Conservation (phyloP, 108 stramenopile genomes). For the Cyclotella cryptica region DNA sequence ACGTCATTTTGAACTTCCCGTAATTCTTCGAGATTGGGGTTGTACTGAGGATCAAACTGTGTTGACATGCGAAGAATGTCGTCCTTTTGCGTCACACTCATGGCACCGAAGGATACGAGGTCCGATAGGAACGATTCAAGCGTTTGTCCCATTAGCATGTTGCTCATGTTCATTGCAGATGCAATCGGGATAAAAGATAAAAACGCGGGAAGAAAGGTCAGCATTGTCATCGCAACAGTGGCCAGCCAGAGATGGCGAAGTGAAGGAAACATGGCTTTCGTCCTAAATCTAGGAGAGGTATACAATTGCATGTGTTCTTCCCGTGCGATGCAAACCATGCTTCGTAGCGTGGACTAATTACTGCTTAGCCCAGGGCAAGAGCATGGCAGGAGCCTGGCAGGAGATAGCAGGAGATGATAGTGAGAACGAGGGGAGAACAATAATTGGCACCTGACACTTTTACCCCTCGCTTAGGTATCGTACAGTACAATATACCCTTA, state of each 20-base stretch:
- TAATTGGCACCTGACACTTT: too few relatives aligned
- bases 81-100: constrained; percentile 25
- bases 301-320: background rate
- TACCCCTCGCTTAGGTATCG: too few relatives aligned
- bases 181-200: background rate
- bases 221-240: background rate
- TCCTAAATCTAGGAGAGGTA: too few relatives aligned
- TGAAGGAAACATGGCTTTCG: too few relatives aligned
- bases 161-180: constrained; percentile 30
- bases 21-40: background rate
- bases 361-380: too few relatives aligned
- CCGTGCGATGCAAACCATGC: background rate
- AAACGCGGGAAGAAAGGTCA: background rate
- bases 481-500: too few relatives aligned
- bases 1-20: constrained; percentile 4
- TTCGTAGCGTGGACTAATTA: too few relatives aligned
- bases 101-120: constrained; percentile 17
- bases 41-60: background rate
- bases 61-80: constrained; percentile 18
- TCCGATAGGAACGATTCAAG: constrained; percentile 37
- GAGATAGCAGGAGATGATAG: too few relatives aligned
- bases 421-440: too few relatives aligned
- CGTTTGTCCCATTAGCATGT: constrained; percentile 37
- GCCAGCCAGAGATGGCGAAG: background rate
- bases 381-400: too few relatives aligned